A percentile compares a stretch with the other conserved stretches of the same genome.
These are phyloP conservation scores for Apophysomyces sp. DNA, from an alignment of 371 early-diverging fungal genomes.

Conservation along the genomic window DNA sequence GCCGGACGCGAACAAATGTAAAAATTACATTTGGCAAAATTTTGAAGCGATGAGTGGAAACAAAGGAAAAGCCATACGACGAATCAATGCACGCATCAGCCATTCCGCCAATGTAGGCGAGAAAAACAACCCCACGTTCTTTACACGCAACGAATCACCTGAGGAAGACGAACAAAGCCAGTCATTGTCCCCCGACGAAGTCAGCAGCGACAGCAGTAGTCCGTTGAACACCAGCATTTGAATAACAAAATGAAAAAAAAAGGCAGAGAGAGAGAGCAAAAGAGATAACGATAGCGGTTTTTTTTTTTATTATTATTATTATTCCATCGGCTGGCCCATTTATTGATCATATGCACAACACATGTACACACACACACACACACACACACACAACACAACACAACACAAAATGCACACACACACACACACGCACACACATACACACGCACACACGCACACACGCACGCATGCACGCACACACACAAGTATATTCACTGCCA, in stretches of 20 bases:
- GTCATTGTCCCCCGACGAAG: not conserved
- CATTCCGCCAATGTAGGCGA: not conserved
- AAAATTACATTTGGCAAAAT: slow-evolving; percentile 69
- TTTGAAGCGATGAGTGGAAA: slow-evolving; percentile 41
- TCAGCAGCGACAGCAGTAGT: not conserved
- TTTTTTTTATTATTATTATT: not conserved
- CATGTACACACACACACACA: not conserved
- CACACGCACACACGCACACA: not conserved
- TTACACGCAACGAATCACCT: slow-evolving; percentile 1
- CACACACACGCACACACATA: not conserved
- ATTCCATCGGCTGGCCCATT: not conserved
- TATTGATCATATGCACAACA: slow-evolving; percentile 1
- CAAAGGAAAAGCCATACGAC: slow-evolving; percentile 9
- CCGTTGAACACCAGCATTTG: not conserved
- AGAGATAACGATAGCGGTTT: not conserved
- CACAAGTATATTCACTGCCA: not conserved
- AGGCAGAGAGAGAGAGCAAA: not conserved
- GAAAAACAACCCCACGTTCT: not conserved
- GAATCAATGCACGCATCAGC: slow-evolving; percentile 5
- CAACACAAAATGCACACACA: no score
- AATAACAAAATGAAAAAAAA: not conserved
- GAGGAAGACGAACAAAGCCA: not conserved
- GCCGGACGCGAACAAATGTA: slow-evolving; percentile 72
- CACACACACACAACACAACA: no score
- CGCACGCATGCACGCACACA: not conserved